phyloP scores from a whole-genome alignment of 2,329 filamentous ascomycete species.

The Zymoseptoria brevis region DNA sequence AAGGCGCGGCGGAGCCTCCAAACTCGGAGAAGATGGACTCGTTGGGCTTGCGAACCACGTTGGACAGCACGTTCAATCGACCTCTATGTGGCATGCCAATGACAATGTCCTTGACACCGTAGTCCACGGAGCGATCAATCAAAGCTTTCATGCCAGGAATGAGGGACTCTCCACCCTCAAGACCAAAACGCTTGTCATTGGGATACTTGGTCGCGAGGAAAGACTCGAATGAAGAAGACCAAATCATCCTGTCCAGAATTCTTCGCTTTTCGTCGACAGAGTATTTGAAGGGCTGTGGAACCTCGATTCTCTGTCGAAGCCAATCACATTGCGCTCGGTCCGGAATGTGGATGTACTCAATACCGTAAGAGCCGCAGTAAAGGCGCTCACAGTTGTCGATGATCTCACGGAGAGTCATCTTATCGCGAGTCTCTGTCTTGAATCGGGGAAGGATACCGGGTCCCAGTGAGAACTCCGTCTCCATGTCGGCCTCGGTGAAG shows the following conservation, averaged over 20 bases:
- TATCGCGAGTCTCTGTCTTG: constrained; percentile 77
- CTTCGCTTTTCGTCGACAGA: constrained; percentile 96
- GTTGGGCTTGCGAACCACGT: constrained; percentile 97
- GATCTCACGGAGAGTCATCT: constrained; percentile 96
- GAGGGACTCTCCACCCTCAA: constrained; percentile 93
- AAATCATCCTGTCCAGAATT: constrained; percentile 94
- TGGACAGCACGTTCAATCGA: constrained; percentile 93
- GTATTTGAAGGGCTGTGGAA: constrained; percentile 92
- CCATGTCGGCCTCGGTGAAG: constrained; percentile 89
- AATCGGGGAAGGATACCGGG: constrained; percentile 94
- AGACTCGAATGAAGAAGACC: constrained; percentile 93
- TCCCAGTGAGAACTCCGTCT: constrained; percentile 83
- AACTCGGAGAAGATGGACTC: constrained; percentile 99
- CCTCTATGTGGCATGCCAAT: constrained; percentile 99
- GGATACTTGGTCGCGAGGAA: constrained; percentile 97
- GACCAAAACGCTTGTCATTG: constrained; percentile 98
- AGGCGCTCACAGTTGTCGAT: constrained; percentile 86
- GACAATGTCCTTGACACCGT: constrained; percentile 97
- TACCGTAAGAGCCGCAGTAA: constrained; percentile 94
- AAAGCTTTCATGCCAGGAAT: constrained; percentile 99
- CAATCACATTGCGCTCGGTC: constrained; percentile 97
- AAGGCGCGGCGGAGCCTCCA: constrained; percentile 74
- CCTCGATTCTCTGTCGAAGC: constrained; percentile 90
- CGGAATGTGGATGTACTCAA: constrained; percentile 98
- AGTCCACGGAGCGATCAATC: constrained; percentile 96